Conservation (phyloP, 352 stramenopile genomes). For the Phytophthora boehmeriae region DNA sequence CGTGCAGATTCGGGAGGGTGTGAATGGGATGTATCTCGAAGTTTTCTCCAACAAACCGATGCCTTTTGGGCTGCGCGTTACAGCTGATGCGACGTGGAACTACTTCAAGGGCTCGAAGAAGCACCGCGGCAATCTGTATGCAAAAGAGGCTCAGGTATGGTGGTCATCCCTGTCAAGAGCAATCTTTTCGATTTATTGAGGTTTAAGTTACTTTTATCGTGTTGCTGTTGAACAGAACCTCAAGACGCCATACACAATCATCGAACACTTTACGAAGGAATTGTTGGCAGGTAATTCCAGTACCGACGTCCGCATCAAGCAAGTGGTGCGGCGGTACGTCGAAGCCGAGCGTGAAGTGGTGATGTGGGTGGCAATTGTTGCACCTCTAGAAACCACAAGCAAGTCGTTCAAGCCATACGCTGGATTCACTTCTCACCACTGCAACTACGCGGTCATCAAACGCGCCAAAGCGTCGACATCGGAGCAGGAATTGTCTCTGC, state of each 20-base stretch:
- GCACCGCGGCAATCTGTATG: constrained; percentile 17
- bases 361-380: constrained; percentile 58
- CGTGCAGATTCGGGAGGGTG: constrained; percentile 7
- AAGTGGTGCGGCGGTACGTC: constrained; percentile 66
- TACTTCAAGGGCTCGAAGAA: constrained; percentile 27
- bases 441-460: constrained; percentile 66
- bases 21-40: constrained; percentile 14
- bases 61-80: constrained; percentile 12
- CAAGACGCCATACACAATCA: constrained; percentile 54
- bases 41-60: constrained; percentile 22
- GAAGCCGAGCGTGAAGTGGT: constrained; percentile 65
- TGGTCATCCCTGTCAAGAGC: not conserved
- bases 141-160: constrained; percentile 20
- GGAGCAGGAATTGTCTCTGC: constrained; percentile 42
- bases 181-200: too few relatives aligned
- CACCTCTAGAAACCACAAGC: constrained; percentile 50
- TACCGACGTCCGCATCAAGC: constrained; percentile 57
- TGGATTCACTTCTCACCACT: constrained; percentile 46
- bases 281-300: constrained; percentile 52
- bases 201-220: not conserved
- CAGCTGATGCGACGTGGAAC: constrained; percentile 13
- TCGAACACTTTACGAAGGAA: constrained; percentile 69
- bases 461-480: constrained; percentile 34
- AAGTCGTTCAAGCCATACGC: constrained; percentile 29
- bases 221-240: constrained; percentile 17